Evolutionary conservation across 2,329 filamentous ascomycete species (phyloP).

Genomic region (Mariannaea elegans): DNA sequence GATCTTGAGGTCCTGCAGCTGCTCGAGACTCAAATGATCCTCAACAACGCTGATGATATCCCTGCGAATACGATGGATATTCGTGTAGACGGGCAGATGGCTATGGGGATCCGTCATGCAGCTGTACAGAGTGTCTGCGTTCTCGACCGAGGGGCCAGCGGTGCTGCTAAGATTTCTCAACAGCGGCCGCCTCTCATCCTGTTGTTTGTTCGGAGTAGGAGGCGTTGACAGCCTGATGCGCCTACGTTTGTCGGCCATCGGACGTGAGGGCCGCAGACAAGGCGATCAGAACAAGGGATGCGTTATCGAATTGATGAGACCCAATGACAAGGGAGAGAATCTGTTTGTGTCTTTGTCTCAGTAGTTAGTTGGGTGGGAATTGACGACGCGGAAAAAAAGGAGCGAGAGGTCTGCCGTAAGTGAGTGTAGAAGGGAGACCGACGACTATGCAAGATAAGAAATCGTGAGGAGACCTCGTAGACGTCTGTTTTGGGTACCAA

Average conservation of each 20-base stretch:
- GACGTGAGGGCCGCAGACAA: neutral
- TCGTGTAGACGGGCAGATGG: slow-evolving; percentile 77
- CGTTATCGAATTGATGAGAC: no score
- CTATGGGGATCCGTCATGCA: slow-evolving; percentile 67
- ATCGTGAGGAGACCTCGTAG: no score
- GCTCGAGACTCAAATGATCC: slow-evolving; percentile 73
- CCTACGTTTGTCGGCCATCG: slow-evolving; percentile 39
- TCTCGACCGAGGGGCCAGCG: slow-evolving; percentile 36
- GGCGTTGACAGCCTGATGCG: slow-evolving; percentile 44
- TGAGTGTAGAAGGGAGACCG: no score
- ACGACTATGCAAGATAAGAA: no score
- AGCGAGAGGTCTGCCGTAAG: no score
- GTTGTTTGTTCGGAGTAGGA: slow-evolving; percentile 25
- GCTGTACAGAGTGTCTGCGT: slow-evolving; percentile 55
- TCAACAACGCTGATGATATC: slow-evolving; percentile 71
- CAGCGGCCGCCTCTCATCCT: slow-evolving; percentile 48
- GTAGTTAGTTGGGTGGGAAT: neutral
- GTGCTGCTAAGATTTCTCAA: slow-evolving; percentile 43
- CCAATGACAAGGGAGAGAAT: no score
- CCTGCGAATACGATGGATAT: slow-evolving; percentile 75
- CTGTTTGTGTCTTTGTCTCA: no score
- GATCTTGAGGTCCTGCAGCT: slow-evolving; percentile 82
- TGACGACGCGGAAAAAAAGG: no score
- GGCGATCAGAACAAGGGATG: no score
- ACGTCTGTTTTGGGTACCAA: neutral